Evolutionary conservation across 306 rosid species (phyloP).

Genomic region (Casuarina cunninghamiana): DNA sequence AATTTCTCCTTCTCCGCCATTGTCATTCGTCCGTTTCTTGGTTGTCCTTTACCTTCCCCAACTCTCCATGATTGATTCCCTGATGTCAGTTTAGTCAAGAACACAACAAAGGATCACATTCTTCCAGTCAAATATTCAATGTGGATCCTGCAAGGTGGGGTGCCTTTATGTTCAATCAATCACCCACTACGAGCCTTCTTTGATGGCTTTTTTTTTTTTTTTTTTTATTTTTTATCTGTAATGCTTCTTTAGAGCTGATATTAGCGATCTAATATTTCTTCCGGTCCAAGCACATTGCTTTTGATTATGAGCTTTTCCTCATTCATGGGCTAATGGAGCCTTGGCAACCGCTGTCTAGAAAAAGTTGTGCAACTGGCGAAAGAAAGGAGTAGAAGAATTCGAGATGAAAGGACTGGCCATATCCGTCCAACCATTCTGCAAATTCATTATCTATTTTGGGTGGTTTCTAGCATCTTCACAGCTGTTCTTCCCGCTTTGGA

Average conservation of each 20-base stretch:
- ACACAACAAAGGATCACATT: not conserved
- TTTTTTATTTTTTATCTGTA: not conserved
- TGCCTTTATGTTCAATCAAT: constrained; percentile 26
- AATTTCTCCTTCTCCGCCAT: not conserved
- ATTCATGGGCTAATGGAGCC: not conserved
- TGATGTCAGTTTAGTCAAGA: constrained; percentile 1
- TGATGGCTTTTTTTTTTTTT: not conserved
- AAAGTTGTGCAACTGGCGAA: not conserved
- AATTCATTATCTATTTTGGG: not conserved
- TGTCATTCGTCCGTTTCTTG: not conserved
- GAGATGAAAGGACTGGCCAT: not conserved
- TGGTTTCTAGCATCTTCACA: not conserved
- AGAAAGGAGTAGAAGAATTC: not conserved
- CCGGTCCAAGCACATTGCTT: not conserved
- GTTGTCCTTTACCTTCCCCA: not conserved
- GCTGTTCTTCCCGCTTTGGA: constrained; percentile 2
- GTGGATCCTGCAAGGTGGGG: constrained; percentile 14
- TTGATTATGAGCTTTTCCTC: constrained; percentile 1
- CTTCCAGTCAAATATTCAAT: constrained; percentile 40
- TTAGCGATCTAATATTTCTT: too few relatives aligned
- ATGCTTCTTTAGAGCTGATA: not conserved
- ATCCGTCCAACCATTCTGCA: not conserved
- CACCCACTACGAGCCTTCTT: not conserved
- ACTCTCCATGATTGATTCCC: constrained; percentile 3
- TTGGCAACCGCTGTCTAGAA: not conserved